Evolutionary conservation across 306 rosid species (phyloP), one percentile per base, ranked within the genome.

Genomic region (Vicia sativa): DNA sequence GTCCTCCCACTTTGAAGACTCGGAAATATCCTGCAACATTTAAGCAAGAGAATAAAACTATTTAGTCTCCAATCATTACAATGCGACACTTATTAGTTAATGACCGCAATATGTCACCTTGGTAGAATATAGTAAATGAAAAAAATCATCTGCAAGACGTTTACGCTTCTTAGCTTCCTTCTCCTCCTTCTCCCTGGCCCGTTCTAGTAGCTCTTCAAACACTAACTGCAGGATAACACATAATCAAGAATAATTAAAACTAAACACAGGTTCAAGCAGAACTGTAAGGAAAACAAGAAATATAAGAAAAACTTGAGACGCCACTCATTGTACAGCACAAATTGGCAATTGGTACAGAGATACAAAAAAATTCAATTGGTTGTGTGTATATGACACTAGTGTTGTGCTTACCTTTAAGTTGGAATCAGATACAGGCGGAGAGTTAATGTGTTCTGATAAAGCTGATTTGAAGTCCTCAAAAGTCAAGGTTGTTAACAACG

Each of bases 101-200:
- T 58, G 73, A 35, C 41, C 46, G 68, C 66, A 42, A 67, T 57
- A 78, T 74, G 26, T 67, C 69, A 92, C 98, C 96, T 89, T 89
- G 63, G 62, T 75, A 43, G 92, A 86, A 83, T 81, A 83, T 56
- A 92, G 74, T 43, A 87, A 55, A 65, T 73, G 79, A 81, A 76
- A 70, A 55, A 89, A 92, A 56, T 86, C 95, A 78, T 89, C 96
- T 11, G 76, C 77, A 68, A 86, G 91, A 58, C 95, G 95, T 81
- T 87, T 89, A 44, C 83, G 95, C 76, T 82, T 89, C 83, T 87
- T 92, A 54, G 91, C 91, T 75, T 89, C 96, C 82, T 89, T 92
- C 78, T 92, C 96, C 79, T 92, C 96, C 80, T 84, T 92, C 83
- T 92, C 96, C 79, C 76, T 82, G 11, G 77, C 87, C 48, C 95